These are phyloP conservation scores for Eurotiales sp. DNA, from an alignment of 2,329 filamentous ascomycete genomes.

Conservation along the genomic window DNA sequence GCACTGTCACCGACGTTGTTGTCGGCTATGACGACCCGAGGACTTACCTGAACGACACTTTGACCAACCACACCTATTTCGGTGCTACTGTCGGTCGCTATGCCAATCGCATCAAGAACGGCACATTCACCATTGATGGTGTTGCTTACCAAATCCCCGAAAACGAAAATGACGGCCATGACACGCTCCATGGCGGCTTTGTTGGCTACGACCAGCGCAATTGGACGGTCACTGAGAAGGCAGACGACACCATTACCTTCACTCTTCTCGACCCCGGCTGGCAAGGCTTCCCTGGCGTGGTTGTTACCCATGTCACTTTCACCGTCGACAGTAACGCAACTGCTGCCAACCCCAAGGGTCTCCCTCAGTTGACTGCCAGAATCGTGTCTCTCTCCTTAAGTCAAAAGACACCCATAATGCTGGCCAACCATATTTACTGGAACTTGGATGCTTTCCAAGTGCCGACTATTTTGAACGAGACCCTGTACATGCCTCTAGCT, in stretches of 20 bases:
- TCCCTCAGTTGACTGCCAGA: constrained; percentile 42
- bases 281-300: constrained; percentile 45
- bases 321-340: constrained; percentile 37
- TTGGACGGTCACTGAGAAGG: constrained; percentile 46
- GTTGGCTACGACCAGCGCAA: constrained; percentile 48
- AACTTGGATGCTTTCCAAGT: constrained; percentile 49
- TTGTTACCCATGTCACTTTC: constrained; percentile 46
- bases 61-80: constrained; percentile 48
- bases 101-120: constrained; percentile 55
- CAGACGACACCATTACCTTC: constrained; percentile 44
- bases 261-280: constrained; percentile 41
- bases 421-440: constrained; percentile 51
- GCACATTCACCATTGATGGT: constrained; percentile 51
- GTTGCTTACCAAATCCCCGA: constrained; percentile 45
- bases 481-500: constrained; percentile 45
- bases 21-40: constrained; percentile 49
- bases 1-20: constrained; percentile 46
- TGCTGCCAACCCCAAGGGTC: constrained; percentile 36
- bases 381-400: constrained; percentile 45
- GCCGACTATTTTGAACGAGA: constrained; percentile 41
- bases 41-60: constrained; percentile 42
- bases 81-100: constrained; percentile 50
- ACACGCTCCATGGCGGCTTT: constrained; percentile 52
- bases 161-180: constrained; percentile 49
- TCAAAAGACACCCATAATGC: constrained; percentile 48